A percentile compares a stretch with the other conserved stretches of the same genome.
Evolutionary conservation across 768 basidiomycete species (phyloP).

Genomic region (Amanita molliuscula): DNA sequence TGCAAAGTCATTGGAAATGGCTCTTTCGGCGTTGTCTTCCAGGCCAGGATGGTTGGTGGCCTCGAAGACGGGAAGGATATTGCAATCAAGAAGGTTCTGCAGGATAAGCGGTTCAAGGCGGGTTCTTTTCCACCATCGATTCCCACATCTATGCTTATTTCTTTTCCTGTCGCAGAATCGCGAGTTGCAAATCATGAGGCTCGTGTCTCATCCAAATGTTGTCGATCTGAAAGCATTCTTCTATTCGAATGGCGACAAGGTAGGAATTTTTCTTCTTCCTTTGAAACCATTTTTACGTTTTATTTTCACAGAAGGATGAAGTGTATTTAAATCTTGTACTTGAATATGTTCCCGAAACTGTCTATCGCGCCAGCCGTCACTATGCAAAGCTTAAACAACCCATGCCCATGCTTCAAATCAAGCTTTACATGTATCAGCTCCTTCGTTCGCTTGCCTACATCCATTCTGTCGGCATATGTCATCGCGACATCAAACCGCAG

Average conservation of each 20-base stretch:
- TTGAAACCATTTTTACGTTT: slow-evolving; percentile 5
- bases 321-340: slow-evolving; percentile 98
- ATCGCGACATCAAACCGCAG: slow-evolving; percentile 99
- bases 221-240: slow-evolving; percentile 97
- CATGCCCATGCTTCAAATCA: slow-evolving; percentile 99
- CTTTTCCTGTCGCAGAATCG: slow-evolving; percentile 61
- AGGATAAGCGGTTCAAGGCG: slow-evolving; percentile 99
- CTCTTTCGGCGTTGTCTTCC: slow-evolving; percentile 98
- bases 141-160: slow-evolving; percentile 1
- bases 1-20: slow-evolving; percentile 99
- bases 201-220: slow-evolving; percentile 94
- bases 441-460: slow-evolving; percentile 98
- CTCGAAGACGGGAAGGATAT: slow-evolving; percentile 72
- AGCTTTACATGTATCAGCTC: slow-evolving; percentile 99
- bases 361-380: slow-evolving; percentile 97
- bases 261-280: slow-evolving; percentile 18
- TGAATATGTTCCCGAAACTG: slow-evolving; percentile 99
- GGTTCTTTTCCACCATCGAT: slow-evolving; percentile 19
- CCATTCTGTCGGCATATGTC: slow-evolving; percentile 98
- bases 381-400: slow-evolving; percentile 99
- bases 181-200: slow-evolving; percentile 97
- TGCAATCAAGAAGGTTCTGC: slow-evolving; percentile 99
- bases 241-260: slow-evolving; percentile 99
- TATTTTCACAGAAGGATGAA: slow-evolving; percentile 80
- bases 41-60: slow-evolving; percentile 73